Evolutionary conservation across 2,329 filamentous ascomycete species (phyloP).

Genomic region (Cytospora leucostoma): DNA sequence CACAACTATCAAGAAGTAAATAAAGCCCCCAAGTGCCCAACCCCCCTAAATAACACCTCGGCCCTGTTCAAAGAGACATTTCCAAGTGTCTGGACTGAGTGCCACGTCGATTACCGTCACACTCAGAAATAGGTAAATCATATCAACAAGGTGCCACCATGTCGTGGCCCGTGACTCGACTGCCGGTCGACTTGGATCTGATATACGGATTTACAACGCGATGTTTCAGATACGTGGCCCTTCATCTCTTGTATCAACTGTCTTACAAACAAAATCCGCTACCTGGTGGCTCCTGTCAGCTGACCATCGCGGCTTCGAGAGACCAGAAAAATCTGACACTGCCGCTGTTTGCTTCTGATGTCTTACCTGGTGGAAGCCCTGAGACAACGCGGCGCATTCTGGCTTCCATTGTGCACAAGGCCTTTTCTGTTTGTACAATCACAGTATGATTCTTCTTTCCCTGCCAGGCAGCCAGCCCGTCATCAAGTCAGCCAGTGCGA

Average conservation of each 20-base stretch:
- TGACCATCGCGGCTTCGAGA: not conserved
- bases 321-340: constrained; percentile 6
- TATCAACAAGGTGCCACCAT: too few species aligned
- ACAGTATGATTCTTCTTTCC: not conserved
- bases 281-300: constrained; percentile 1
- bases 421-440: not conserved
- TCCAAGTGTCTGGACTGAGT: too few species aligned
- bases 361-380: not conserved
- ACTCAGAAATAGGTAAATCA: too few species aligned
- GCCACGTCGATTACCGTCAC: too few species aligned
- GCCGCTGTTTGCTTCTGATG: not conserved
- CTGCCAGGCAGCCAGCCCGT: not conserved
- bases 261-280: constrained; percentile 7
- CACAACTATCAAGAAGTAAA: not conserved
- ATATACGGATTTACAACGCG: constrained; percentile 1
- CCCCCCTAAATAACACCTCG: not conserved
- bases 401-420: not conserved
- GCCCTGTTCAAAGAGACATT: not conserved
- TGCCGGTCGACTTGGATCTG: constrained; percentile 5
- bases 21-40: not conserved
- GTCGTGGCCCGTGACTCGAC: not conserved
- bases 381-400: not conserved
- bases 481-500: not conserved
- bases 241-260: constrained; percentile 19
- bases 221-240: constrained; percentile 20